phyloP scores from a whole-genome alignment of 2,329 filamentous ascomycete genomes.

The Hypoxylon sp. region DNA sequence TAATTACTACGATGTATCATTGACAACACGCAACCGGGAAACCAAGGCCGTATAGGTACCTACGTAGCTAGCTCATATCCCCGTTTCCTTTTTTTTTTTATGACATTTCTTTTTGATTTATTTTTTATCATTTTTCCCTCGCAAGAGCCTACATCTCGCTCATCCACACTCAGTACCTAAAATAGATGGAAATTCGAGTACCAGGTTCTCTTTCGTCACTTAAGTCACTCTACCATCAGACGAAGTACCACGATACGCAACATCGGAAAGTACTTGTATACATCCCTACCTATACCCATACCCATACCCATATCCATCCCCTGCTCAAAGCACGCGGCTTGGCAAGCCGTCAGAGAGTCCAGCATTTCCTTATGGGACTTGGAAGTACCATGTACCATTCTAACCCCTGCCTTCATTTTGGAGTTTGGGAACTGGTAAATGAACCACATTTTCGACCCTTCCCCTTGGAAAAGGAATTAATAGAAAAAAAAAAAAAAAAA shows the following conservation, averaged over 20 bases:
- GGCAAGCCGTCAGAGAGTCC: conserved; percentile 40
- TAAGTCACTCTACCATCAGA: conserved; percentile 18
- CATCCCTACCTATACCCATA: conserved; percentile 8
- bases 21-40: conserved; percentile 31
- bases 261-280: conserved; percentile 35
- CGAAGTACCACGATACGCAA: conserved; percentile 29
- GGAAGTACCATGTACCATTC: conserved; percentile 38
- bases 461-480: conserved; percentile 44
- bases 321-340: conserved; percentile 43
- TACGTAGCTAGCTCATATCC: conserved; percentile 9
- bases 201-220: conserved; percentile 20
- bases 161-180: conserved; percentile 17
- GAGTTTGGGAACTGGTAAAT: conserved; percentile 49
- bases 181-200: conserved; percentile 25
- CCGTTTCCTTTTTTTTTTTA: conserved; percentile 18
- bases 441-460: conserved; percentile 48
- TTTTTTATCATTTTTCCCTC: conserved; percentile 8
- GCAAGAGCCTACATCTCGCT: conserved; percentile 1
- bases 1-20: conserved; percentile 40
- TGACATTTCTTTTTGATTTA: conserved; percentile 16
- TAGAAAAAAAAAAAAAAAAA: conserved; percentile 28
- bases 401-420: conserved; percentile 41
- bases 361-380: conserved; percentile 27
- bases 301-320: conserved; percentile 31
- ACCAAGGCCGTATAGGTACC: conserved; percentile 14